Percentiles rank a stretch among this genome's conserved stretches.
These are phyloP conservation scores for Penicillium fimorum DNA, from an alignment of 495 filamentous ascomycete genomes.

Conservation along the genomic window DNA sequence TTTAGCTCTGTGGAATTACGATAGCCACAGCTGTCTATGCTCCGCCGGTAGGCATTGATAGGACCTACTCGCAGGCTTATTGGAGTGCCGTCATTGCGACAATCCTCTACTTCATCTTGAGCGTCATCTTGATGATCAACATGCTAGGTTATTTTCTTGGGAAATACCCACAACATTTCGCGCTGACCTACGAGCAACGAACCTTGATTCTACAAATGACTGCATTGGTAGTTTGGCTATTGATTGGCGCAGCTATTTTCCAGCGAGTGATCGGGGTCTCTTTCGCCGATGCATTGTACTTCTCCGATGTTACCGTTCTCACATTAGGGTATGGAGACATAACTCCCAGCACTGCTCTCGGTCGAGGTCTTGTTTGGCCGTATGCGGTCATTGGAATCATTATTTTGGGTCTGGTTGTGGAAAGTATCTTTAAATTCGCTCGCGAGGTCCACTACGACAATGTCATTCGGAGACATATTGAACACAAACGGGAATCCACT, in stretches of 20 bases:
- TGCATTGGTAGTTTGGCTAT: slow-evolving; percentile 60
- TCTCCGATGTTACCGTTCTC: slow-evolving; percentile 63
- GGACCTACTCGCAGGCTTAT: slow-evolving; percentile 71
- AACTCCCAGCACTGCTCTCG: slow-evolving; percentile 44
- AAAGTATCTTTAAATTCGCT: slow-evolving; percentile 73
- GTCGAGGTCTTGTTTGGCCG: slow-evolving; percentile 70
- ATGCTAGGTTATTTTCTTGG: slow-evolving; percentile 77
- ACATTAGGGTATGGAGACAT: slow-evolving; percentile 68
- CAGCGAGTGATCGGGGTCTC: slow-evolving; percentile 44
- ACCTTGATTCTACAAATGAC: slow-evolving; percentile 66
- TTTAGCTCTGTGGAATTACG: slow-evolving; percentile 59
- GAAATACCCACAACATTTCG: slow-evolving; percentile 74
- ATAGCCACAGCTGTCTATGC: slow-evolving; percentile 59
- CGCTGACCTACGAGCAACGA: slow-evolving; percentile 68
- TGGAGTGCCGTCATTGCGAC: slow-evolving; percentile 76
- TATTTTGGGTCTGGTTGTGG: slow-evolving; percentile 82
- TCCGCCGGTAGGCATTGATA: slow-evolving; percentile 54
- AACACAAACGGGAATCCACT: slow-evolving; percentile 56
- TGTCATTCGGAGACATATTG: slow-evolving; percentile 62
- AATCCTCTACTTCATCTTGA: slow-evolving; percentile 61
- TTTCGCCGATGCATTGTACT: slow-evolving; percentile 60
- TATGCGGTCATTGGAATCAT: slow-evolving; percentile 84
- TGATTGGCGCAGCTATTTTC: slow-evolving; percentile 59
- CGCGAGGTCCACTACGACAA: slow-evolving; percentile 63
- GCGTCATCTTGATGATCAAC: slow-evolving; percentile 66